phyloP scores from a whole-genome alignment of 768 basidiomycete genomes.

The Pleurotus ostreatus region DNA sequence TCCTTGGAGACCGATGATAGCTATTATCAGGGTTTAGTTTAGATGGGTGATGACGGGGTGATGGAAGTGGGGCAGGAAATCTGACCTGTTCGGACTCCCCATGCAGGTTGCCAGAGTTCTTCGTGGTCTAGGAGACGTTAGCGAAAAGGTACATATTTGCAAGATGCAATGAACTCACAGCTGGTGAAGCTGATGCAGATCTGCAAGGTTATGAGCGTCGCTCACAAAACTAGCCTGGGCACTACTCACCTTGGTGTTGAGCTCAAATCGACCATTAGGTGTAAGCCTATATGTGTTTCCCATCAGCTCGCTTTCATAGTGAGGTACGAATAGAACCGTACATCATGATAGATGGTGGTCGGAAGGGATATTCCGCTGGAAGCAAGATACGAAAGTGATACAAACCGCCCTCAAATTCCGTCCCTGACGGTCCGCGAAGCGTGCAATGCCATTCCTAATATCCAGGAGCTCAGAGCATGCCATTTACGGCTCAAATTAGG shows the following conservation, averaged over 20 bases:
- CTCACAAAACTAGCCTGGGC: background rate
- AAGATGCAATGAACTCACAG: conserved; percentile 44
- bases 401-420: conserved; percentile 92
- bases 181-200: conserved; percentile 93
- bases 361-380: conserved; percentile 94
- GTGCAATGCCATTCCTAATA: conserved; percentile 92
- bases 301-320: background rate
- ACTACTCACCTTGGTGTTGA: conserved; percentile 81
- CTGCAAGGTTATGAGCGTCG: conserved; percentile 31
- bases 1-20: conserved; percentile 84
- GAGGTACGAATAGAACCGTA: background rate
- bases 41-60: background rate
- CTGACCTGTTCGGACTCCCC: conserved; percentile 93
- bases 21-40: conserved; percentile 29
- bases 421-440: conserved; percentile 81
- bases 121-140: conserved; percentile 65
- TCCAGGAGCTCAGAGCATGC: conserved; percentile 11
- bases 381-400: conserved; percentile 92
- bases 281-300: conserved; percentile 46
- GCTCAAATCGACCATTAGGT: conserved; percentile 94
- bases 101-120: conserved; percentile 97
- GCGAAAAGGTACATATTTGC: conserved; percentile 3
- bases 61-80: conserved; percentile 1
- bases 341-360: conserved; percentile 93
- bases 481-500: background rate